A percentile compares a stretch with the other conserved stretches of the same genome.
Evolutionary conservation across 164 flowering plant species (phyloP).

Genomic region (Platanus orientalis): DNA sequence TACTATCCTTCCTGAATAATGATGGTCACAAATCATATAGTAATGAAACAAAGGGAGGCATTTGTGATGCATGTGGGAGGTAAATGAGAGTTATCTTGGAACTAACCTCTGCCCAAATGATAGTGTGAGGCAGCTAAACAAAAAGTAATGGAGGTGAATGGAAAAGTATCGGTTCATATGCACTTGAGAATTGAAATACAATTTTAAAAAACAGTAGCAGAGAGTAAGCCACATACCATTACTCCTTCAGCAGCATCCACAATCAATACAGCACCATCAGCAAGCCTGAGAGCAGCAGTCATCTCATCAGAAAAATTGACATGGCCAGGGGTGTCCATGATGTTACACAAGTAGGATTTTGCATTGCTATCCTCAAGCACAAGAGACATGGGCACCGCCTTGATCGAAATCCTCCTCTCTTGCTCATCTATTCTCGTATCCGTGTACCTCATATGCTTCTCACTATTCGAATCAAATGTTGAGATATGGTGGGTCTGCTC

Average conservation of each 20-base stretch:
- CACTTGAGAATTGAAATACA: neutral
- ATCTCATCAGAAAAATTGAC: constrained; percentile 97
- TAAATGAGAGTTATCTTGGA: too few species aligned
- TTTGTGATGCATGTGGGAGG: too few species aligned
- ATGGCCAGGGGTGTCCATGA: constrained; percentile 99
- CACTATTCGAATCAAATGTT: constrained; percentile 77
- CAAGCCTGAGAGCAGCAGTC: constrained; percentile 96
- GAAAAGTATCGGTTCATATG: neutral
- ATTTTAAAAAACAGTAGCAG: neutral
- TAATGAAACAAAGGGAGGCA: too few species aligned
- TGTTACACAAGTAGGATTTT: constrained; percentile 83
- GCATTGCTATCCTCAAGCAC: constrained; percentile 94
- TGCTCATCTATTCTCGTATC: constrained; percentile 99
- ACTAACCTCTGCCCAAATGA: neutral
- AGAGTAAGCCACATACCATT: constrained; percentile 23
- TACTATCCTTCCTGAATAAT: too few species aligned
- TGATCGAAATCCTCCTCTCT: constrained; percentile 94
- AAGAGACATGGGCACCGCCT: constrained; percentile 93
- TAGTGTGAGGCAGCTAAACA: neutral
- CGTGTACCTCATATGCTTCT: constrained; percentile 96
- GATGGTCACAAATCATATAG: too few species aligned
- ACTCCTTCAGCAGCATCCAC: constrained; percentile 43
- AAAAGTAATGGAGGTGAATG: neutral
- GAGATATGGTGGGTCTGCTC: constrained; percentile 94
- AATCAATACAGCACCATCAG: constrained; percentile 86